phyloP scores from a whole-genome alignment of 345 rosid genomes.

The Erucastrum elatum region DNA sequence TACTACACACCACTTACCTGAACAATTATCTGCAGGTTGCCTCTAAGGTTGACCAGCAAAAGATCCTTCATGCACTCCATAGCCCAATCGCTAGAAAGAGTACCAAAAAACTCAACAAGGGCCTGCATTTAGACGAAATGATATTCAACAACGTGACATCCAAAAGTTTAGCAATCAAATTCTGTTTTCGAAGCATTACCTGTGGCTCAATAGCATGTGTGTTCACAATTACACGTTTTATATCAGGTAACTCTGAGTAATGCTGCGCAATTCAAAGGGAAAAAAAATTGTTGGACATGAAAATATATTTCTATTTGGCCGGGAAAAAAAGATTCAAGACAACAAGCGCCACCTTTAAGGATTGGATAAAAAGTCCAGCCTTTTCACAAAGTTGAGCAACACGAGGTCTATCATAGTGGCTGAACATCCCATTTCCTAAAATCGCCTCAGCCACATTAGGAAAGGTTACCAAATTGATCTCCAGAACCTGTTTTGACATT shows the following conservation, averaged over 20 bases:
- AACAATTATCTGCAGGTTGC: constrained; percentile 97
- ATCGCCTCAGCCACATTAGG: constrained; percentile 99
- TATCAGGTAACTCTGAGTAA: constrained; percentile 92
- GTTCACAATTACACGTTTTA: constrained; percentile 97
- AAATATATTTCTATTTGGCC: not conserved
- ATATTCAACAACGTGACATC: constrained; percentile 13
- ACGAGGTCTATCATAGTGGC: constrained; percentile 96
- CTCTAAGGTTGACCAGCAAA: constrained; percentile 86
- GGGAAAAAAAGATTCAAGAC: not conserved
- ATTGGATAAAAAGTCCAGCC: constrained; percentile 90
- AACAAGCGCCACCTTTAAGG: constrained; percentile 60
- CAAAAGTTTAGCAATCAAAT: constrained; percentile 3
- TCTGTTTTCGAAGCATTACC: constrained; percentile 46
- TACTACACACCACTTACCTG: constrained; percentile 54
- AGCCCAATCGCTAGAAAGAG: constrained; percentile 99
- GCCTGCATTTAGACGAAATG: constrained; percentile 53
- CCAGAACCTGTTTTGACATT: constrained; percentile 67
- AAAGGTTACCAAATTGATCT: constrained; percentile 94
- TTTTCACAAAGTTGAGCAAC: constrained; percentile 98
- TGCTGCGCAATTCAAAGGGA: constrained; percentile 62
- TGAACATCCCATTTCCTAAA: constrained; percentile 98
- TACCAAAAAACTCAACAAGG: constrained; percentile 97
- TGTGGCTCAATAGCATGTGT: constrained; percentile 99
- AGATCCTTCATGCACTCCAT: constrained; percentile 99
- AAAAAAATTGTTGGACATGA: not conserved